Percentiles rank a stretch among this genome's conserved stretches.
Evolutionary conservation across 495 filamentous ascomycete species (phyloP).

Genomic region (Xylaria sp.): DNA sequence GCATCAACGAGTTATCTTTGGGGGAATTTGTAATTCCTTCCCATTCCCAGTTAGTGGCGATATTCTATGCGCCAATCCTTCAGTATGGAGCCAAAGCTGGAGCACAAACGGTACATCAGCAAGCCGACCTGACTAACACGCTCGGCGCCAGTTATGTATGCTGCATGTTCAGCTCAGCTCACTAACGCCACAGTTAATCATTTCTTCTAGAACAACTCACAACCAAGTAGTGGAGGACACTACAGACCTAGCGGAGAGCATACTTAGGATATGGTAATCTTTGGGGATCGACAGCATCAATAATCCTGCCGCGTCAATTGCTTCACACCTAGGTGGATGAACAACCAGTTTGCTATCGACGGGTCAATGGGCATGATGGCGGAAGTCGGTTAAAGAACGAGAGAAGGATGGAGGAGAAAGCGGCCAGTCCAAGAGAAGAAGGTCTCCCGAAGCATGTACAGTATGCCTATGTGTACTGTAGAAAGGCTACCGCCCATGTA

Average conservation of each 20-base stretch:
- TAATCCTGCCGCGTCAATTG: neutral
- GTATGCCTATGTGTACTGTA: too few relatives aligned
- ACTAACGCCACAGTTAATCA: neutral
- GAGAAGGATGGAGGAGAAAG: neutral
- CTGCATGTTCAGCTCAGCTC: slow-evolving; percentile 1
- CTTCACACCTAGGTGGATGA: neutral
- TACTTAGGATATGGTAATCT: neutral
- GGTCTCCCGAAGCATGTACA: slow-evolving; percentile 21
- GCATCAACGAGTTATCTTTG: neutral
- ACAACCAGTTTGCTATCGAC: neutral
- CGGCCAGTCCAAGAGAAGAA: slow-evolving; percentile 26
- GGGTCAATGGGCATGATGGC: neutral
- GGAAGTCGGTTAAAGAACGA: neutral
- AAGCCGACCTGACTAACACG: neutral
- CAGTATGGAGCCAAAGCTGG: slow-evolving; percentile 3
- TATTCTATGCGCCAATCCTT: slow-evolving; percentile 7
- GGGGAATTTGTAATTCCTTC: slow-evolving; percentile 1
- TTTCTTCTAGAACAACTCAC: slow-evolving; percentile 6
- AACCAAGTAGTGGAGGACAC: neutral
- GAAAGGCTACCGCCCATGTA: neutral
- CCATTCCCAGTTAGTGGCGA: slow-evolving; percentile 7
- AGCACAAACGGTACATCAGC: neutral
- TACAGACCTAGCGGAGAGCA: neutral
- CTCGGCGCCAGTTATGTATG: slow-evolving; percentile 7
- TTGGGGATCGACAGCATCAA: neutral